Base-by-base conservation (phyloP, 495 filamentous ascomycete species). In the Podospora tetraspora region DNA sequence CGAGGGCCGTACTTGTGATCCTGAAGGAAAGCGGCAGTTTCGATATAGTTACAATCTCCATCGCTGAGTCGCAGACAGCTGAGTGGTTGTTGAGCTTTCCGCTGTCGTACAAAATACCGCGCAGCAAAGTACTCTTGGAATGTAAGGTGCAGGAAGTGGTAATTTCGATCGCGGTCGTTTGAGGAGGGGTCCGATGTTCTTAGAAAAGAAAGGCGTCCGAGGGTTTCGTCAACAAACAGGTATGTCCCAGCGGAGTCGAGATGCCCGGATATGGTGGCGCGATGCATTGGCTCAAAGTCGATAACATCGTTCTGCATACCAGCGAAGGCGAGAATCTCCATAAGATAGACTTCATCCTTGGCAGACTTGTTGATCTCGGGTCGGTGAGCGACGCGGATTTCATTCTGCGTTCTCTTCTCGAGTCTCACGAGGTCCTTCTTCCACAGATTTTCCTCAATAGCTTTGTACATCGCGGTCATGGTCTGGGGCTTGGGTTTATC, bases 121-220 rank as follows among this genome's bases (percentile, higher is more conserved):
- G 80, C 80, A 1, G 78, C 80, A 74, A 80, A 81, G 57, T 78
- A 79, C 66, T 81, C 79, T 69, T 80, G 79, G 64, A 77, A 79
- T 7, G 79, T 82, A 59, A 81, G 68, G 63, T 81, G 79, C 21
- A 83, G 57, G 66, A 84, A 84, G 69, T 84, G 74, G 61, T 82
- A 81, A 63, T 52, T 75, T 70, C 66, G 68, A 34, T 72, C 21
- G 30, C 37, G 4, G n/a, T 56, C 16, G 11, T 68, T 57, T 57
- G 68, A 37, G 19, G 71, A 75, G 23, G 27, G 37, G 37, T 76
- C 69, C 21, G 77, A 77, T 1, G 74, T 71, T 13, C 74, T 72
- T 27, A 80, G 72, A 71, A 80, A 80, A 1, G 79, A 80, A 23
- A 81, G 72, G 9, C 57, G 34, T 62, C 70, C 61, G 16, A 78